These are phyloP conservation scores for Oryza australiensis DNA, from an alignment of 176 grass and related monocot species.

Conservation along the genomic window DNA sequence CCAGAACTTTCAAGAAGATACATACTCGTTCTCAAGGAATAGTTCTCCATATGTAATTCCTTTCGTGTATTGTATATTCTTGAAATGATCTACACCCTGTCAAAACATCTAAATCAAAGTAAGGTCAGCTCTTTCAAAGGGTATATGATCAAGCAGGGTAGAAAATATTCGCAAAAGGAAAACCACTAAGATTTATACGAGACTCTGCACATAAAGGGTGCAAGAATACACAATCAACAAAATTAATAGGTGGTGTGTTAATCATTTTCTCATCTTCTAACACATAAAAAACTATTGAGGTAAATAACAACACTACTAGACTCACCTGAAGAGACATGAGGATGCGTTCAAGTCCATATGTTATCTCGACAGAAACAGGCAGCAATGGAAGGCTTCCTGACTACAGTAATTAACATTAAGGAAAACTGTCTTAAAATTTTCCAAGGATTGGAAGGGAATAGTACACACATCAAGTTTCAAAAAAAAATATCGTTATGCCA, in stretches of 20 bases:
- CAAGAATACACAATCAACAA: slow-evolving; percentile 6
- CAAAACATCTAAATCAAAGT: slow-evolving; percentile 74
- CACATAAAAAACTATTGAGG: neutral
- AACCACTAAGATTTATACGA: neutral
- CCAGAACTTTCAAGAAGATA: slow-evolving; percentile 22
- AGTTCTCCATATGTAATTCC: slow-evolving; percentile 95
- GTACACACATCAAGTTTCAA: neutral
- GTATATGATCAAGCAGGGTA: slow-evolving; percentile 23
- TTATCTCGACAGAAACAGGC: slow-evolving; percentile 96
- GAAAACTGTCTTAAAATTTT: neutral
- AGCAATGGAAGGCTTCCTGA: slow-evolving; percentile 86
- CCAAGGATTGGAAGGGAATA: neutral
- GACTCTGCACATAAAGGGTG: slow-evolving; percentile 17
- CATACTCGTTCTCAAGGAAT: slow-evolving; percentile 97
- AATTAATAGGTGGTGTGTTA: neutral
- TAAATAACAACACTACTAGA: slow-evolving; percentile 18
- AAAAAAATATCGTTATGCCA: slow-evolving; percentile 14
- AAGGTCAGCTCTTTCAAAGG: slow-evolving; percentile 77
- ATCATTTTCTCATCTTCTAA: neutral
- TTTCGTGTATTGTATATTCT: slow-evolving; percentile 85
- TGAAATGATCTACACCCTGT: slow-evolving; percentile 97
- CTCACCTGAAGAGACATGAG: slow-evolving; percentile 96
- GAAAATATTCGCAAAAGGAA: slow-evolving; percentile 17
- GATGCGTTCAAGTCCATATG: slow-evolving; percentile 98
- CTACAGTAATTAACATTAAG: slow-evolving; percentile 45